Base-by-base conservation (phyloP, 345 rosid genomes). In the Citrus sinensis region DNA sequence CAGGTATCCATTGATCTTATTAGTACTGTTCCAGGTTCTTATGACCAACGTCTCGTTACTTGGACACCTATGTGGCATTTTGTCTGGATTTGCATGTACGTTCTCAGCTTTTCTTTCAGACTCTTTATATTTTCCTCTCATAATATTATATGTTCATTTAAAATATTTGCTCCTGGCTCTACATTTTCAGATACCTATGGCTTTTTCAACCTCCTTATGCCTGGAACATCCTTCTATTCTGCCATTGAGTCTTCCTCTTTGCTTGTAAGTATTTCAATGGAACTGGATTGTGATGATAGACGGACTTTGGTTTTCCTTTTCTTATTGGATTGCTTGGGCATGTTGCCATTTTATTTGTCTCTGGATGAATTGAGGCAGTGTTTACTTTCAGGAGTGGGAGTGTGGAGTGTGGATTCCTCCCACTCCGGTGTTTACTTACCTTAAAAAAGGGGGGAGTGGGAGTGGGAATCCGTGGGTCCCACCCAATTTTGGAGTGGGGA, bases 1-100 rank as follows among this genome's bases (percentile, higher is more conserved):
- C 88, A 96, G 99, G 92, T 96, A 94, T 90, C 95, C 93, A 4
- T 91, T 93, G 88, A 84, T 94, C 83, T 85, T 96, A 61, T 80
- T 96, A 84, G 76, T 96, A 49, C 86, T 79, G 59, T 92, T 96
- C 88, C 98, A 94, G 88, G 81, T 92, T 85, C 92, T 96, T 66
- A 92, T 96, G 97, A 78, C 95, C 76, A 96, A 96, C 78, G 95
- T 96, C 60, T 96, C 99, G 4, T 90, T 96, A 74, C 95, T 96
- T 59, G 99, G 99, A 70, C 99, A 94, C 81, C 90, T 96, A 39
- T 94, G 95, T 60, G 98, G 99, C 85, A 94, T 96, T 88, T 81
- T 96, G 77, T 94, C 99, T 39, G 98, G 99, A 71, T 94, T 92
- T 90, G 93, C 98, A 80, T 96, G 98, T 96, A 83, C 51, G 93